Evolutionary conservation across 2,329 filamentous ascomycete species (phyloP), one percentile per base, ranked within the genome.

Genomic region (Cladosporium phlei): DNA sequence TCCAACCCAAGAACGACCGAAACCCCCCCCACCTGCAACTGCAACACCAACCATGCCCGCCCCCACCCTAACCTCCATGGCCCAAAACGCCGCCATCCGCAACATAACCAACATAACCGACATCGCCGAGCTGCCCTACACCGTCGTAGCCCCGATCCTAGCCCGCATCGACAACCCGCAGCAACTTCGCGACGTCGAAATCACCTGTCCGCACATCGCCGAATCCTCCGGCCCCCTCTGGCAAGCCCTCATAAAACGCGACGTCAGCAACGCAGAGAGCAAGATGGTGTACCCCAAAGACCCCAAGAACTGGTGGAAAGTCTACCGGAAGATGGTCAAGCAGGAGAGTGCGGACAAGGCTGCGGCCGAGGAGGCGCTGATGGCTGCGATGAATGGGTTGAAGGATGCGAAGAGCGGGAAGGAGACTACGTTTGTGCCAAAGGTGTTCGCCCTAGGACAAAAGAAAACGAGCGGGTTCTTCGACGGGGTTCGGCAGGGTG

Each of bases 171-270:
- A 85, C 45, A 84, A 77, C 53, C 82, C 89, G 1, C 69, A 77
- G 34, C 89, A 95, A 63, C 79, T 97, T 24, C 68, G 71, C 54
- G 66, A 75, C 47, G 76, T 96, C 49, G 90, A 96, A 68, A 52
- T 76, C 40, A 81, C 82, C 60, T 90, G 83, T 4, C 86, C 88
- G 0, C 87, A 95, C 53, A 76, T 96, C 42, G 73, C 78, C 51
- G 80, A 80, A 28, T 74, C 85, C 47, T 82, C 82, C 29, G 76
- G 71, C 16, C 85, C 89, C 56, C 71, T 91, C 51, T 96, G 91
- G 91, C 68, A 80, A 32, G 77, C 79, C 21, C 78, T 96, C 59
- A 93, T 97, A 65, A 77, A 79, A 42, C 79, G 82, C 38, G 82
- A 95, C 58, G 86, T 95, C 52, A 81, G 82, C 2, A 70, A 79